Evolutionary conservation across 2,329 filamentous ascomycete genomes (phyloP).

Genomic region (Stagonosporopsis rhizophila): DNA sequence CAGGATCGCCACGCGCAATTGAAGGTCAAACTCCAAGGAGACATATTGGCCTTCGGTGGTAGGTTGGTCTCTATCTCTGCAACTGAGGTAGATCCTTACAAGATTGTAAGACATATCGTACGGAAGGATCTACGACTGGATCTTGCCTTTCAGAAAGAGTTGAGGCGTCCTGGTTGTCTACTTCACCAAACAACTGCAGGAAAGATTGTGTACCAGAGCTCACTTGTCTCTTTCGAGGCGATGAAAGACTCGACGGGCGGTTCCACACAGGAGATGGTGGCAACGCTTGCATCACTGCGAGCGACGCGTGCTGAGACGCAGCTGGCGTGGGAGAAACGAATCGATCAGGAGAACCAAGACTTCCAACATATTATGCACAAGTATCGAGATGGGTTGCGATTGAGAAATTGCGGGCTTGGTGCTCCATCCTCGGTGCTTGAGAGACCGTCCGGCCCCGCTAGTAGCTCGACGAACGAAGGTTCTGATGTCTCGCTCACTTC

Average conservation of each 20-base stretch:
- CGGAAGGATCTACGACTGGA: neutral
- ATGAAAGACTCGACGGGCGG: neutral
- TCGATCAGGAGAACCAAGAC: neutral
- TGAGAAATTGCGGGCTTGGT: neutral
- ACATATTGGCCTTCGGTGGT: neutral
- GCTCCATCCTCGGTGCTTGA: neutral
- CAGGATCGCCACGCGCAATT: neutral
- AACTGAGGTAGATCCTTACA: neutral
- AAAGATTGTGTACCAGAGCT: neutral
- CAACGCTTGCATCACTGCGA: neutral
- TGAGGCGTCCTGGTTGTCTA: neutral
- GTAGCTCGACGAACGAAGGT: neutral
- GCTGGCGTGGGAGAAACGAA: neutral
- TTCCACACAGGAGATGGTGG: neutral
- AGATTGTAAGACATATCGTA: neutral
- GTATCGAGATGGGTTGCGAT: neutral
- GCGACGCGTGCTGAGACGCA: neutral
- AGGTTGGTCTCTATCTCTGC: neutral
- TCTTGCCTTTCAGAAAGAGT: neutral
- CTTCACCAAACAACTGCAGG: neutral
- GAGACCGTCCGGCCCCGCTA: neutral
- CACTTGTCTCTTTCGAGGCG: neutral
- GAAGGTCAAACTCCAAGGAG: neutral
- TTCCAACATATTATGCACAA: neutral
- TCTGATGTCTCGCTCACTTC: neutral